Evolutionary conservation across 306 rosid genomes (phyloP).

Genomic region (Quercus mongolica): DNA sequence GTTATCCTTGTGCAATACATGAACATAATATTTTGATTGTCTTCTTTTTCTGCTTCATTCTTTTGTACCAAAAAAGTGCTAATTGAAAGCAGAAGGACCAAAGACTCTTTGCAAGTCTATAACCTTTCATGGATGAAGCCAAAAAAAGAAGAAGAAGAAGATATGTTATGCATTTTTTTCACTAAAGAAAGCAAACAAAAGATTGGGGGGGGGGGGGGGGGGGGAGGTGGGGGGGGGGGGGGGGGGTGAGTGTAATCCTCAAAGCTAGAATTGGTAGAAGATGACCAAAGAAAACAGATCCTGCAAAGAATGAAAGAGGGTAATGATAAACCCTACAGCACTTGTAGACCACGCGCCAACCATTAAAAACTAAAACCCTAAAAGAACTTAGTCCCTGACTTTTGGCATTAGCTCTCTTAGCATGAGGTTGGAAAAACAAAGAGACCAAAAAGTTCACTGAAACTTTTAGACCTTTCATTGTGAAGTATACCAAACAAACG

Average conservation of each 20-base stretch:
- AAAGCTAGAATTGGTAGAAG: conserved; percentile 10
- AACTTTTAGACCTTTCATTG: too few relatives aligned
- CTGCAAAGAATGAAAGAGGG: conserved; percentile 1
- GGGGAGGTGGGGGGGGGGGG: too few relatives aligned
- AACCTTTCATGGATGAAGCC: background rate
- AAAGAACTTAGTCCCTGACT: too few relatives aligned
- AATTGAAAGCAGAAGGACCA: background rate
- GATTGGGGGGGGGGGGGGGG: too few relatives aligned
- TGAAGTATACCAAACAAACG: too few relatives aligned
- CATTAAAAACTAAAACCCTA: background rate
- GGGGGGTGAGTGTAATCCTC: too few relatives aligned
- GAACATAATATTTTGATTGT: background rate
- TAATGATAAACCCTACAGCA: background rate
- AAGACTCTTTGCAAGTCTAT: background rate
- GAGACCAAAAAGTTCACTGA: too few relatives aligned
- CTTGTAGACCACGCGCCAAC: background rate
- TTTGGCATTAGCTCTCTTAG: too few relatives aligned
- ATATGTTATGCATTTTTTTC: conserved; percentile 16
- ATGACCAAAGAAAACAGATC: conserved; percentile 14
- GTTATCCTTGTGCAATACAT: background rate
- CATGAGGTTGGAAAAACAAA: too few relatives aligned
- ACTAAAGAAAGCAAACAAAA: conserved; percentile 14
- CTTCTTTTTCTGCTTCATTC: background rate
- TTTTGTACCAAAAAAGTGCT: too few relatives aligned
- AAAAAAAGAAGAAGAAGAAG: conserved; percentile 3